Evolutionary conservation across 805 yeast genomes (phyloP), one percentile per base, ranked within the genome.

Genomic region (Trichomonascus vanleenenianus): DNA sequence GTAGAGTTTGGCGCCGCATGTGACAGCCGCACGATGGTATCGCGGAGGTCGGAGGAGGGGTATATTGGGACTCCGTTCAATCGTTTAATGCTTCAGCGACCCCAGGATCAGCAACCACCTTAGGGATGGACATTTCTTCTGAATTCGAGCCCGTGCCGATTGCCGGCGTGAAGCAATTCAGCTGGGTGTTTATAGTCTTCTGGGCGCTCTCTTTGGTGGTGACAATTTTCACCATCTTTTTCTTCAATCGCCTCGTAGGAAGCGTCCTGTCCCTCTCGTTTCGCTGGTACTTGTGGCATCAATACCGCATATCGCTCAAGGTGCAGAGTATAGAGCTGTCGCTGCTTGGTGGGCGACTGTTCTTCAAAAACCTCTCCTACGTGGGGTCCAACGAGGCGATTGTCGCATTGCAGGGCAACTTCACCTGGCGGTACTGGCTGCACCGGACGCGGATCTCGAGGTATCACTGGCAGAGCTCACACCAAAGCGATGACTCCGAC

Each of bases 361-460:
- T 85, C 58, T 78, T 88, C 57, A 83, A 82, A 53, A 86, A 88
- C 60, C 59, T 89, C 15, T 76, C 84, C 2, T 70, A 85, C 10
- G 76, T 85, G 4, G 83, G 87, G n/a, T 71, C 78, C 41, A 83
- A 89, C 63, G 78, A 79, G 50, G 79, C 95, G 2, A 58, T 86
- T 1, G 75, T 86, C 8, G 71, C 85, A 1, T 72, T 85, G 22
- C 80, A 81, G 49, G 83, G 91, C 1, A 76, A 78, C 54, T 58
- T 91, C 22, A 85, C 95, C 0, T 93, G 97, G 97, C 65, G 94
- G 49, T 91, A 87, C 61, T 93, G 97, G 97, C 67, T 86, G 43
- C 65, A 68, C 3, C 53, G 64, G 30, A 68, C 73, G 10, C 60
- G 79, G 44, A 66, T 64, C 32, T 63, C 68, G 42, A 56, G 44